Evolutionary conservation across 164 flowering plant species (phyloP).

Genomic region (Piper longum): DNA sequence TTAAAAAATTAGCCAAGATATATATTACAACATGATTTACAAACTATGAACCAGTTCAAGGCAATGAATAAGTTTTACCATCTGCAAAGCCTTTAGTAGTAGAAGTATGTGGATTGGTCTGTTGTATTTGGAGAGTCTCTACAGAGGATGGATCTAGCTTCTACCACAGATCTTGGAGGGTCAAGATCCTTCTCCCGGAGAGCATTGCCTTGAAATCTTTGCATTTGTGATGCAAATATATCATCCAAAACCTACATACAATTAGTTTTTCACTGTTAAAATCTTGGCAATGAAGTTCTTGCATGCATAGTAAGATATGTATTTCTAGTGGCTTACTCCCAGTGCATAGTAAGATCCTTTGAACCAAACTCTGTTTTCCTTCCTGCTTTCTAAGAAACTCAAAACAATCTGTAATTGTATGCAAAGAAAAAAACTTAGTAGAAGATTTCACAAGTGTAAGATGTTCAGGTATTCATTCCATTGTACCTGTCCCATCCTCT

Average conservation of each 20-base stretch:
- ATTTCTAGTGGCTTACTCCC: constrained; percentile 19
- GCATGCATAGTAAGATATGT: neutral
- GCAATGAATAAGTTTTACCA: no score
- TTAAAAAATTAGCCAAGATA: no score
- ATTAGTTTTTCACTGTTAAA: neutral
- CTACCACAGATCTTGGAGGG: constrained; percentile 72
- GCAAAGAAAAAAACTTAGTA: neutral
- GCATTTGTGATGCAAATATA: constrained; percentile 89
- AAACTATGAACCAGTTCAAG: no score
- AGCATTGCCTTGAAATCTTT: constrained; percentile 70
- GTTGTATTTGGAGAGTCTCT: constrained; percentile 33
- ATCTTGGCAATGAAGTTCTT: neutral
- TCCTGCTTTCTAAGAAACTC: constrained; percentile 31
- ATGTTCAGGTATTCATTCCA: neutral
- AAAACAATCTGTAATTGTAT: constrained; percentile 25
- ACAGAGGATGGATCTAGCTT: constrained; percentile 86
- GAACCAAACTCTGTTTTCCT: constrained; percentile 41
- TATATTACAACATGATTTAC: no score
- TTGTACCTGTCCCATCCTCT: constrained; percentile 84
- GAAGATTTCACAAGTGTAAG: neutral
- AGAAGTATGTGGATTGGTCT: constrained; percentile 20
- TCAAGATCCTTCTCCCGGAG: constrained; percentile 76
- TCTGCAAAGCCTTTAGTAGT: constrained; percentile 3
- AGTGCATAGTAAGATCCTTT: constrained; percentile 50
- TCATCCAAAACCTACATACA: constrained; percentile 70